phyloP scores from a whole-genome alignment of 2,329 filamentous ascomycete genomes.

The Pseudopyricularia cyperi region DNA sequence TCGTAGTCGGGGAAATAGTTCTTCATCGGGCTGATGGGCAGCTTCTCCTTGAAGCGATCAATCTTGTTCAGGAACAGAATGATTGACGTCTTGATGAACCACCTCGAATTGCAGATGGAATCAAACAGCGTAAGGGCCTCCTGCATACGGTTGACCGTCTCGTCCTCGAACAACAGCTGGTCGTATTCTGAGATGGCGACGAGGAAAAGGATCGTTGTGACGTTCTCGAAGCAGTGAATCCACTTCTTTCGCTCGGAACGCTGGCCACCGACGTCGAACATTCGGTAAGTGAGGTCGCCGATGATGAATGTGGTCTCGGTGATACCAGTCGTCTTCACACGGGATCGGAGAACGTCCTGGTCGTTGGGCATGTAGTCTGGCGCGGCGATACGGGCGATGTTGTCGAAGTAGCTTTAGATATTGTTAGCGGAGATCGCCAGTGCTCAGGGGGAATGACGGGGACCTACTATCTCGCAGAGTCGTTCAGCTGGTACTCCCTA shows the following conservation, averaged over 20 bases:
- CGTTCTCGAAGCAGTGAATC: constrained; percentile 98
- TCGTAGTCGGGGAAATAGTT: constrained; percentile 88
- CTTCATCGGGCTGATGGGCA: constrained; percentile 70
- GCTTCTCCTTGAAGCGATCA: constrained; percentile 78
- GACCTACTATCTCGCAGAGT: constrained; percentile 89
- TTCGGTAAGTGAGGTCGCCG: constrained; percentile 84
- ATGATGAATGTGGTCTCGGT: constrained; percentile 95
- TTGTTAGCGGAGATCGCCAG: not conserved
- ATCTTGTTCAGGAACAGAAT: constrained; percentile 88
- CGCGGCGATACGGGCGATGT: constrained; percentile 78
- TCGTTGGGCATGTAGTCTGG: constrained; percentile 92
- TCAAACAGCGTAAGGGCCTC: constrained; percentile 79
- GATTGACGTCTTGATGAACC: constrained; percentile 84
- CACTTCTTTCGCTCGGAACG: constrained; percentile 97
- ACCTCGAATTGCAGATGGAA: constrained; percentile 76
- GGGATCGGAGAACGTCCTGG: constrained; percentile 86
- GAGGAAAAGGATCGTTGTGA: constrained; percentile 90
- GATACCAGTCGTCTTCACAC: constrained; percentile 96
- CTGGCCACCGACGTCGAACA: constrained; percentile 96
- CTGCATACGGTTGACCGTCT: constrained; percentile 92
- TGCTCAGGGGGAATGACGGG: not conserved
- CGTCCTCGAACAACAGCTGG: constrained; percentile 88
- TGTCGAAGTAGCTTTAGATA: constrained; percentile 80
- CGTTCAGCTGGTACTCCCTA: constrained; percentile 90
- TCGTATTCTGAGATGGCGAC: constrained; percentile 97